These are phyloP conservation scores for Beta corolliflora DNA, from an alignment of 179 eudicot genomes.

Conservation along the genomic window DNA sequence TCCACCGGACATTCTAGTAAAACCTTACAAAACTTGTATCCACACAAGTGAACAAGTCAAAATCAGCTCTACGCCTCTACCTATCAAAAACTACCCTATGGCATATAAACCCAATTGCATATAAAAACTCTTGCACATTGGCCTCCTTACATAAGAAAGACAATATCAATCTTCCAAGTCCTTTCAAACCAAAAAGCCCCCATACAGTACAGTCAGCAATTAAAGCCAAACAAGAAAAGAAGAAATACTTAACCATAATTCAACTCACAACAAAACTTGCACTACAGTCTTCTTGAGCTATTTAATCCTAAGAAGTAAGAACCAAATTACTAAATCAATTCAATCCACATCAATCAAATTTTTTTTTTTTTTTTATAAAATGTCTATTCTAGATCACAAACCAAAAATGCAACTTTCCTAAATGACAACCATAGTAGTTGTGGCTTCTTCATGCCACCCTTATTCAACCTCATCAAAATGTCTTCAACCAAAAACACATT, in stretches of 20 bases:
- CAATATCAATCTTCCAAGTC: background rate
- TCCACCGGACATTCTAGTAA: background rate
- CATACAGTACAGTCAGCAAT: background rate
- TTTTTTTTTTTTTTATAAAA: background rate
- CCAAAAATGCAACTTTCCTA: background rate
- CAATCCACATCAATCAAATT: background rate
- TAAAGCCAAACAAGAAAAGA: background rate
- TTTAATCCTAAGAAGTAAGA: background rate
- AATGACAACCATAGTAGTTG: background rate
- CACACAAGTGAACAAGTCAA: background rate
- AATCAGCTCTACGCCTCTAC: background rate
- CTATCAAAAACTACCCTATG: background rate
- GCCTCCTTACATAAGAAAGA: background rate
- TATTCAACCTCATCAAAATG: background rate
- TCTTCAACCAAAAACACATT: background rate
- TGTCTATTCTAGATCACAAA: background rate
- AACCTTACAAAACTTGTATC: background rate
- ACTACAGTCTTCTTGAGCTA: background rate
- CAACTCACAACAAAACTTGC: background rate
- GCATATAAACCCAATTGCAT: background rate
- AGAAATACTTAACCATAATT: background rate
- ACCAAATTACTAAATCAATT: background rate
- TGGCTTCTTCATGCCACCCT: background rate
- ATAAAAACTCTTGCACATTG: background rate
- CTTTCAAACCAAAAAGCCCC: background rate